Base-by-base conservation (phyloP, 2,329 filamentous ascomycete species). In the Alternaria rosae region DNA sequence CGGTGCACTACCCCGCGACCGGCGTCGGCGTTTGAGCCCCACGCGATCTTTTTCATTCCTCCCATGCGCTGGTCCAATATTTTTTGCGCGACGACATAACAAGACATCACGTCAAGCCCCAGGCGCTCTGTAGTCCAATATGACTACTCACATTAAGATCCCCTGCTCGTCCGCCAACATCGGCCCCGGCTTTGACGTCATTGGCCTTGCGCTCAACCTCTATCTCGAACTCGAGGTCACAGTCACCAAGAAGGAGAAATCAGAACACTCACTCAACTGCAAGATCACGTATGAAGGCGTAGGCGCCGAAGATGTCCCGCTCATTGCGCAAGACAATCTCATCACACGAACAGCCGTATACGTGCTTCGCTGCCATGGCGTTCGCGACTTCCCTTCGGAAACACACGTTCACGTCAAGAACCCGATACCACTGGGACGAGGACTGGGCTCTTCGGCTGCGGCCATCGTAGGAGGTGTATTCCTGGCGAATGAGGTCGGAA, bases 161-260 rank as follows among this genome's bases (percentile, higher is more conserved):
- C 94, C 94, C 68, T 96, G 92, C 83, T 98, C 94, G 63, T 97
- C 94, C 65, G 94, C 94, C 82, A 98, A 98, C 85, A 97, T 98
- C 77, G 94, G 85, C 70, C 94, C 94, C 51, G 94, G 94, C 61
- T 99, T 98, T 85, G 94, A 99, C 84, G 94, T 97, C 73, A 97
- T 98, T 79, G 93, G 95, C 70, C 90, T 99, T 65, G 94, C 94
- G 9, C 86, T 99, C 70, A 97, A 93, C 69, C 89, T 97, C 80
- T 97, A 94, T 83, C 91, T 99, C 68, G 94, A 97, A 83, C 85
- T 98, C 59, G 87, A 89, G 67, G 91, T 98, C 78, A 92, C 89
- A 66, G 85, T 96, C 75, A 84, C 88, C 61, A 71, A 76, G 54
- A 81, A 78, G 54, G 75, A 82, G 44, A 89, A 88, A 8, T 81